These are phyloP conservation scores for Psilocybe mexicana DNA, from an alignment of 1,284 basidiomycete genomes.

Conservation along the genomic window DNA sequence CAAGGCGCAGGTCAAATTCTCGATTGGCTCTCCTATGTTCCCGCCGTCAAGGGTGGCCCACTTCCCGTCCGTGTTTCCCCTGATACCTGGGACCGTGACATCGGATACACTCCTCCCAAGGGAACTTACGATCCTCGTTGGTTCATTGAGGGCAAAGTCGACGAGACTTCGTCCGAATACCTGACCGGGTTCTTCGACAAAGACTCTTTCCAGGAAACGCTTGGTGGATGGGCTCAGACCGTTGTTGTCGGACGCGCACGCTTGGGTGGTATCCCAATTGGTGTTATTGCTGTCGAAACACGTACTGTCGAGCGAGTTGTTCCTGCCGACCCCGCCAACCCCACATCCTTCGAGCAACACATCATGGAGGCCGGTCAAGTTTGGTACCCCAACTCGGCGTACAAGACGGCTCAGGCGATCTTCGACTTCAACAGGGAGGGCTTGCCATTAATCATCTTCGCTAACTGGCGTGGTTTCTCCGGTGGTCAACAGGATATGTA, in stretches of 20 bases:
- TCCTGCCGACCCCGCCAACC: constrained; percentile 99
- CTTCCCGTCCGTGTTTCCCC: constrained; percentile 74
- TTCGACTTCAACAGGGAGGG: constrained; percentile 98
- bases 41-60: constrained; percentile 74
- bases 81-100: constrained; percentile 92
- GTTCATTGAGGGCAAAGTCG: constrained; percentile 93
- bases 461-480: constrained; percentile 99
- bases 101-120: constrained; percentile 90
- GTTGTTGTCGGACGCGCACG: constrained; percentile 96
- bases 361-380: constrained; percentile 99
- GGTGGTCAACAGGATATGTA: constrained; percentile 99
- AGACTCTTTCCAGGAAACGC: constrained; percentile 94
- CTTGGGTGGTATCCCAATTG: constrained; percentile 95
- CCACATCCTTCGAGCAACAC: constrained; percentile 94
- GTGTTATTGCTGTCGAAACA: constrained; percentile 98
- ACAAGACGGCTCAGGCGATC: constrained; percentile 99
- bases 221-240: constrained; percentile 98
- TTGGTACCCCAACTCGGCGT: constrained; percentile 99
- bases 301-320: constrained; percentile 96
- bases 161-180: constrained; percentile 80
- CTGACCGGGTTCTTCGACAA: constrained; percentile 95
- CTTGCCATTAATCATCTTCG: constrained; percentile 96
- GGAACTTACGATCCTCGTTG: constrained; percentile 96
- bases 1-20: constrained; percentile 93
- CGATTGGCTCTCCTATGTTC: constrained; percentile 95